Conservation (phyloP, 805 yeast species). For the Kazachstania africana region DNA sequence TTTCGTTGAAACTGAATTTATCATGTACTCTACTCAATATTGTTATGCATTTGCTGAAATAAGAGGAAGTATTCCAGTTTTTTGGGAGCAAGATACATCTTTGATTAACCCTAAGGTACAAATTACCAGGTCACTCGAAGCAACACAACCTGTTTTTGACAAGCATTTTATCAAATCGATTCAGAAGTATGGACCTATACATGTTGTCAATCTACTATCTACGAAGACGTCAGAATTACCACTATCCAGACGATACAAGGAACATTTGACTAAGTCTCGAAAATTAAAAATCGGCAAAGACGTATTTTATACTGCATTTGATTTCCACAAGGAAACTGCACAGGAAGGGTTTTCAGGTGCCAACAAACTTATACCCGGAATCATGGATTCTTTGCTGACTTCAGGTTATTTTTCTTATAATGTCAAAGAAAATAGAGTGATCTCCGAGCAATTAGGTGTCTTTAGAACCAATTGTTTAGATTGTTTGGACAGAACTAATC, state of each 20-base stretch:
- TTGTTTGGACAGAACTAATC: conserved; percentile 87
- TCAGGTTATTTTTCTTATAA: conserved; percentile 80
- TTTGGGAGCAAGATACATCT: conserved; percentile 96
- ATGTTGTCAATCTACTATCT: conserved; percentile 73
- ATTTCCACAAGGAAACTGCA: conserved; percentile 86
- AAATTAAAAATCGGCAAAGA: conserved; percentile 19
- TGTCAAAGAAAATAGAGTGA: conserved; percentile 35
- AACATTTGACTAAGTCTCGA: conserved; percentile 38
- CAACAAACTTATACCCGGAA: conserved; percentile 46
- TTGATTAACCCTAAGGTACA: conserved; percentile 79
- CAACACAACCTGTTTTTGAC: conserved; percentile 82
- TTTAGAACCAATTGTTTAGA: conserved; percentile 90
- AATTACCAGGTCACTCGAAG: conserved; percentile 78
- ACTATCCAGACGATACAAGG: conserved; percentile 51
- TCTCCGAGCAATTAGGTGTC: conserved; percentile 77
- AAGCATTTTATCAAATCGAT: conserved; percentile 64
- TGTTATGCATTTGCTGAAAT: conserved; percentile 74
- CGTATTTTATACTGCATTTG: conserved; percentile 66
- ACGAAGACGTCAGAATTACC: conserved; percentile 68
- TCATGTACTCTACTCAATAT: conserved; percentile 42
- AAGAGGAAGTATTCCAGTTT: conserved; percentile 89
- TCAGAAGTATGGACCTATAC: conserved; percentile 73
- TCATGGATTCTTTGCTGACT: conserved; percentile 54
- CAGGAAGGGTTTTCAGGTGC: conserved; percentile 84
- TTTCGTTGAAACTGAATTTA: conserved; percentile 85